Evolutionary conservation across 192 early-diverging fungal species (phyloP), one percentile per base, ranked within the genome.

Genomic region (Coemansia sp.): DNA sequence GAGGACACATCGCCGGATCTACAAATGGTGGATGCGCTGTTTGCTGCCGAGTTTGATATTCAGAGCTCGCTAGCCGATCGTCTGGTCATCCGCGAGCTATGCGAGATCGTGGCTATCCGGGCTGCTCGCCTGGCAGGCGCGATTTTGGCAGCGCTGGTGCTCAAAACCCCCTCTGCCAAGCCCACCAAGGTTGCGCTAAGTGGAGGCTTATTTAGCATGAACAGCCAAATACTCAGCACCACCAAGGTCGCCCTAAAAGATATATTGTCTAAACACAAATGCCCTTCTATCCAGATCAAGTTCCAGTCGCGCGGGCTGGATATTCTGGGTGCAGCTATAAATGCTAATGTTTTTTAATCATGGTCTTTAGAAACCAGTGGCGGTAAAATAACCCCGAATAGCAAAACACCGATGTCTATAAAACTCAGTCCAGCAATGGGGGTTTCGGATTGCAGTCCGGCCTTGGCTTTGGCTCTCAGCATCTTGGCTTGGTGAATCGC

Each of bases 81-180:
- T 37, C 86, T 82, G 55, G 82, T 92, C 21, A 80, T 93, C 79
- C 87, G 88, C 63, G 67, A 71, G 38, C 58, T 95, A 5, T 92
- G 90, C 59, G 81, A 89, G 56, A 68, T 93, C n/a, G 85, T 98
- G 18, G 91, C 88, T n/a, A 79, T 68, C 13, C 82, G 94, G 42
- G 85, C 94, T 13, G 88, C 94, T 6, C 82, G 88, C 40, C 72
- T 96, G 31, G 66, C 86, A 20, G 88, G 89, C 19, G 74, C 68
- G 2, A 68, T 81, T 6, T 61, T 87, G 36, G 84, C 89, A 12
- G 87, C 86, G 0, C 45, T 80, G 15, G 60, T 60, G 9, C 26
- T 66, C 10, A 60, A n/a, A n/a, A n/a, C n/a, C n/a, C n/a, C n/a
- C n/a, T n/a, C n/a, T n/a, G n/a, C n/a, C n/a, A n/a, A n/a, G n/a